A percentile compares a stretch with the other conserved stretches of the same genome.
phyloP scores from a whole-genome alignment of 2,329 filamentous ascomycete genomes.

The Cladosporium phlei region DNA sequence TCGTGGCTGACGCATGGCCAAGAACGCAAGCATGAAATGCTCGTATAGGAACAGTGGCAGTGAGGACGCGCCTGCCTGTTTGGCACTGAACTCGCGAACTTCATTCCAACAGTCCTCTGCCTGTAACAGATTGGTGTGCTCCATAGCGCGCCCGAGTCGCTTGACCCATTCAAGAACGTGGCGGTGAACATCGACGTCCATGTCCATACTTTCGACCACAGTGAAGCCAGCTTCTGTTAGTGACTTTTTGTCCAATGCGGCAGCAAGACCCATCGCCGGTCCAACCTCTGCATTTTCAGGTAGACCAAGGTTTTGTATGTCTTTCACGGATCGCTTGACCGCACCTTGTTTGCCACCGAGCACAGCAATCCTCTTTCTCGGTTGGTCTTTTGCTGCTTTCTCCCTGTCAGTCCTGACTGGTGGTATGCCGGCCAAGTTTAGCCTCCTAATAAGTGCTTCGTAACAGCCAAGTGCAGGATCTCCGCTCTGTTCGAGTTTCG shows the following conservation, averaged over 20 bases:
- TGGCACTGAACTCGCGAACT: constrained; percentile 12
- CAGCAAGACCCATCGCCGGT: too few species aligned
- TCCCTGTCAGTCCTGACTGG: constrained; percentile 4
- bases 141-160: constrained; percentile 19
- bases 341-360: too few species aligned
- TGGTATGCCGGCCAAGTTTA: constrained; percentile 6
- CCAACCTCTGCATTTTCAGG: too few species aligned
- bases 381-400: not conserved
- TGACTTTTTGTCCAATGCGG: not conserved
- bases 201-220: not conserved
- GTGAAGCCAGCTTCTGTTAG: constrained; percentile 7
- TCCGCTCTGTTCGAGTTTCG: not conserved
- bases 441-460: constrained; percentile 2
- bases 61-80: constrained; percentile 11
- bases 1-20: constrained; percentile 39
- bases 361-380: too few species aligned
- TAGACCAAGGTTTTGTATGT: too few species aligned
- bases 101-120: constrained; percentile 21
- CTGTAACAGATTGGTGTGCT: constrained; percentile 18
- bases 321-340: not conserved
- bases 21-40: constrained; percentile 45
- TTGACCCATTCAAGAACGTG: constrained; percentile 13
- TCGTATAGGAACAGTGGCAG: constrained; percentile 31
- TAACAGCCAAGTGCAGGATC: constrained; percentile 4
- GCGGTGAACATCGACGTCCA: constrained; percentile 1